phyloP scores from a whole-genome alignment of 805 yeast species.

The Zygotorulaspora florentina region DNA sequence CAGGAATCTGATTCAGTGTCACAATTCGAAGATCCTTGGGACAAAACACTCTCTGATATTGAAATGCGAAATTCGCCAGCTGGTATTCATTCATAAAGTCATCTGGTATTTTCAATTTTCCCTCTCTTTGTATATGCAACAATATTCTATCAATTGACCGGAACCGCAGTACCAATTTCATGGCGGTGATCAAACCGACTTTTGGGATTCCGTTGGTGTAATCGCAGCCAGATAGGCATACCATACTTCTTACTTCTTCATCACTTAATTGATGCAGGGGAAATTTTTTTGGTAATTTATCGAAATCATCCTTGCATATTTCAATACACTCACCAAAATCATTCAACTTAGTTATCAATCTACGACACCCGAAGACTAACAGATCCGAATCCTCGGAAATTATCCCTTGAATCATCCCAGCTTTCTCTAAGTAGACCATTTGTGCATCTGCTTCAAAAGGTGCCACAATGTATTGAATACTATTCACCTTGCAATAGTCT shows the following conservation, averaged over 20 bases:
- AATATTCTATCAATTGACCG: constrained; percentile 53
- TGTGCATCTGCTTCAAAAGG: constrained; percentile 99
- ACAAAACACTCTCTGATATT: constrained; percentile 79
- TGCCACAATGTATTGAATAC: constrained; percentile 77
- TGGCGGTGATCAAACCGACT: constrained; percentile 77
- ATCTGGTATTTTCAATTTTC: constrained; percentile 51
- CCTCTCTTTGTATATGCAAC: constrained; percentile 54
- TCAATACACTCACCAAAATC: constrained; percentile 67
- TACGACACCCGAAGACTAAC: constrained; percentile 77
- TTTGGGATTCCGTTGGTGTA: constrained; percentile 83
- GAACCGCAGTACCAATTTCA: constrained; percentile 50
- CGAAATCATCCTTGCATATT: constrained; percentile 54
- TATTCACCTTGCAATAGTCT: constrained; percentile 55
- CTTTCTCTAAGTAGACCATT: constrained; percentile 79
- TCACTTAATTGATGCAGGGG: constrained; percentile 48
- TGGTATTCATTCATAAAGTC: constrained; percentile 56
- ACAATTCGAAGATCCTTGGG: constrained; percentile 49
- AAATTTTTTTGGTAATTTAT: constrained; percentile 42
- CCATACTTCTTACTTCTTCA: constrained; percentile 66
- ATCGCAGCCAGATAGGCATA: constrained; percentile 94
- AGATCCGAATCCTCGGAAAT: constrained; percentile 94
- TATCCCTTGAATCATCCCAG: constrained; percentile 75
- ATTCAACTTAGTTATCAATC: constrained; percentile 75
- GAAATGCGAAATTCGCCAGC: constrained; percentile 74
- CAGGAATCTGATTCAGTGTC: constrained; percentile 56